Conservation (phyloP, 805 yeast species). For the Hanseniaspora lindneri region DNA sequence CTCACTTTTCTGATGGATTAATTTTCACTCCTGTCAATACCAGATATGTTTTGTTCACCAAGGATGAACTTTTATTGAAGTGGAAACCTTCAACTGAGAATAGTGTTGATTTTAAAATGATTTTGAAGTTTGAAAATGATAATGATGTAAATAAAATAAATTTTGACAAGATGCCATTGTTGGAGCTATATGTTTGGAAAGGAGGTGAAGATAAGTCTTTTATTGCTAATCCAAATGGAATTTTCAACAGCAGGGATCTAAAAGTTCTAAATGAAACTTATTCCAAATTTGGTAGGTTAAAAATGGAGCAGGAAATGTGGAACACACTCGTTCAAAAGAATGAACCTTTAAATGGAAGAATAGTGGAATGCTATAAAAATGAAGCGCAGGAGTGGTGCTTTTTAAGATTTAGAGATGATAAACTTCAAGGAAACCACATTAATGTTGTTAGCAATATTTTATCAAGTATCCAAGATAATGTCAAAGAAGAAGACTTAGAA, state of each 20-base stretch:
- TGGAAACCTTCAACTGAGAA: slow-evolving; percentile 98
- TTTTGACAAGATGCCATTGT: slow-evolving; percentile 67
- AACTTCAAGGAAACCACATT: slow-evolving; percentile 72
- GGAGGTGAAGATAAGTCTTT: slow-evolving; percentile 38
- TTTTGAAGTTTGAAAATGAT: slow-evolving; percentile 27
- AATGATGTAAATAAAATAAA: slow-evolving; percentile 33
- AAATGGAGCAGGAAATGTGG: slow-evolving; percentile 67
- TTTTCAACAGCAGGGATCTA: slow-evolving; percentile 26
- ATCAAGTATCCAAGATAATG: slow-evolving; percentile 76
- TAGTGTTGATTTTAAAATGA: slow-evolving; percentile 74
- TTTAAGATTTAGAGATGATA: slow-evolving; percentile 87
- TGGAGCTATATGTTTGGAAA: slow-evolving; percentile 65
- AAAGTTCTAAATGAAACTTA: slow-evolving; percentile 36
- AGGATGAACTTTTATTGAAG: slow-evolving; percentile 73
- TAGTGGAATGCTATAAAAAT: slow-evolving; percentile 72
- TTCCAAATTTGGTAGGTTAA: slow-evolving; percentile 53
- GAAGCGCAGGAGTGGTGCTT: slow-evolving; percentile 64
- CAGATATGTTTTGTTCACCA: slow-evolving; percentile 70
- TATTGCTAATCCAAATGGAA: slow-evolving; percentile 25
- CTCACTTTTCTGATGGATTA: slow-evolving; percentile 87
- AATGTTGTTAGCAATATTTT: slow-evolving; percentile 72
- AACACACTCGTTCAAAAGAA: slow-evolving; percentile 50
- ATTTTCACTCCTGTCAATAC: slow-evolving; percentile 84
- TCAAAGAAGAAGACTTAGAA: slow-evolving; percentile 62
- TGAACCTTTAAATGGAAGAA: slow-evolving; percentile 80